Base-by-base conservation (phyloP, 768 basidiomycete species). In the Candolleomyces aberdarensis region DNA sequence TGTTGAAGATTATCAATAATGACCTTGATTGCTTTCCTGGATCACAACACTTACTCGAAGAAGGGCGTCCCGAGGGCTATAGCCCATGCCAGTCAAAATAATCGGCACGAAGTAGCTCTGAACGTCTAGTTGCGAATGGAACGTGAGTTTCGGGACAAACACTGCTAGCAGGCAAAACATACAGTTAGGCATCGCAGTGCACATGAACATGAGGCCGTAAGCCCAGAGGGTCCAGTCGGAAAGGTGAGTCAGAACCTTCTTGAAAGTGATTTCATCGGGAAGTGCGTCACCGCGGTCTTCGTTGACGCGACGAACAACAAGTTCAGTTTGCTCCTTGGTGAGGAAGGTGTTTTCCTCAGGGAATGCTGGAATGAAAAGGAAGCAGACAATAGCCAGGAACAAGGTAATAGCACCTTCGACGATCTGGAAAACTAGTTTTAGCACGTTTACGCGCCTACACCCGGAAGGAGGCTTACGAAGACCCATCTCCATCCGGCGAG, bases 21-120 rank as follows among this genome's bases (percentile, higher is more conserved):
- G 40, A 40, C 40, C 8, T 36, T 11, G 6, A 36, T 36, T 43
- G 49, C 14, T 47, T 14, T 36, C 14, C 8, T 1, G 9, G 39
- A 22, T 22, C 41, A 32, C 13, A 26, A 22, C 32, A 59, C 76
- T 60, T 62, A 80, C 79, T 20, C 80, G 71, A 62, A 83, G 76
- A n/a, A 82, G 66, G n/a, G 76, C 62, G 20, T 66, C 63, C 3
- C 72, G 69, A 43, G 58, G 63, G 19, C 70, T 67, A 76, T 76
- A 82, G 5, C 82, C 80, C 75, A 83, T 76, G 32, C 75, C 76
- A 49, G 69, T 74, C 39, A 83, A 69, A 59, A 83, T 81, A 47
- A 79, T 75, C 4, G 80, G 75, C 56, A 80, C 72, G 66, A 82
- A 83, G 67, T 79, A 81, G 20, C 77, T 75, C 62, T 77, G 74